These are phyloP conservation scores for Talaromyces sp. DNA, from an alignment of 2,329 filamentous ascomycete genomes.

Conservation along the genomic window DNA sequence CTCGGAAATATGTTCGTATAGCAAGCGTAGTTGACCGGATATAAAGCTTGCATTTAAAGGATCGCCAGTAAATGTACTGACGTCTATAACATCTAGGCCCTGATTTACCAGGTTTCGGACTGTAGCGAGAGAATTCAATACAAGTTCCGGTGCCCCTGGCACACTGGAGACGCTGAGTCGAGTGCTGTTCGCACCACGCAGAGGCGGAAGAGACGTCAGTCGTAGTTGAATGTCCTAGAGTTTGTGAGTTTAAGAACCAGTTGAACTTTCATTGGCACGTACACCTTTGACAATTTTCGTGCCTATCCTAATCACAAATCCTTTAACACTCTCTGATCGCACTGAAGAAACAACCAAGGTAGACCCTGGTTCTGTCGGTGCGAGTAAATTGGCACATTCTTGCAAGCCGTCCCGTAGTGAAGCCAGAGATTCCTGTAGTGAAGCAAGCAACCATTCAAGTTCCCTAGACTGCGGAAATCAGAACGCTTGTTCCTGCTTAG, in stretches of 20 bases:
- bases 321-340: slow-evolving; percentile 85
- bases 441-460: slow-evolving; percentile 60
- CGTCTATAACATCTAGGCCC: slow-evolving; percentile 75
- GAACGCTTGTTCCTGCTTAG: not conserved
- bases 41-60: slow-evolving; percentile 56
- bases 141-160: slow-evolving; percentile 54
- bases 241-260: not conserved
- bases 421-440: slow-evolving; percentile 58
- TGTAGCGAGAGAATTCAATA: slow-evolving; percentile 65
- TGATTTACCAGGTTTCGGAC: slow-evolving; percentile 76
- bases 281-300: slow-evolving; percentile 89
- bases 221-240: slow-evolving; percentile 69
- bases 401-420: slow-evolving; percentile 69
- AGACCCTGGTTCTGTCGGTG: slow-evolving; percentile 77
- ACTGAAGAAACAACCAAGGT: slow-evolving; percentile 86
- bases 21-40: slow-evolving; percentile 55
- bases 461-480: slow-evolving; percentile 49
- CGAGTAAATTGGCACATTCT: slow-evolving; percentile 82
- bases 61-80: slow-evolving; percentile 70
- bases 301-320: slow-evolving; percentile 83
- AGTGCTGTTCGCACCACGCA: slow-evolving; percentile 50
- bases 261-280: slow-evolving; percentile 36
- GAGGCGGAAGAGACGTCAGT: slow-evolving; percentile 53
- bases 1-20: slow-evolving; percentile 59
- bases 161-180: slow-evolving; percentile 51